Evolutionary conservation across 257 asterid species (phyloP), one percentile per base, ranked within the genome.

Genomic region (Primulina tabacum): DNA sequence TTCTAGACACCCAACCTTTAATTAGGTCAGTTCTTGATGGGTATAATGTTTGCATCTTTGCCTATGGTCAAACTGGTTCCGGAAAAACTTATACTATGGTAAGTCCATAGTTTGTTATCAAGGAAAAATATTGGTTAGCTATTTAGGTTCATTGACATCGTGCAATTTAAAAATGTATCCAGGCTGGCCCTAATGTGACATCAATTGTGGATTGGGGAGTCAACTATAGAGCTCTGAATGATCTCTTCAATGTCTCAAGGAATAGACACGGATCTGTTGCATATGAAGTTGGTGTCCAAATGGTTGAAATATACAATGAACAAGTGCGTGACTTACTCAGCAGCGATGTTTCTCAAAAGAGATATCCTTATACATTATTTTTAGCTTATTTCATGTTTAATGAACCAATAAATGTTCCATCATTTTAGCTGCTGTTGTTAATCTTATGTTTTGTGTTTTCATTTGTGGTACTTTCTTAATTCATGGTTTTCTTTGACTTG

Each of bases 1-100:
- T 85, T 77, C 84, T 73, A 47, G 98, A 92, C 78, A 92, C 96
- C 47, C 97, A 86, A 74, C 96, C 95, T 34, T 80, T 92, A 79
- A 86, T 92, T 71, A 82, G 98, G 76, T 92, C 98, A 53, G 98
- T 90, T 65, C 96, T 92, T 71, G 98, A 92, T 72, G 98, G 98
- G 38, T 92, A 84, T 78, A 92, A 88, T 70, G 97, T 90, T 52
- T 92, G 98, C 87, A 92, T 92, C 71, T 90, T 92, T 82, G 98
- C 98, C 62, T 92, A 92, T 75, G 98, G 98, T 34, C 98, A 92
- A 83, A 92, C 97, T 67, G 98, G 98, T 62, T 92, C 98, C 0
- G 98, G 98, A 62, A 92, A 92, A 82, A 92, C 98, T 70, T 92
- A 90, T 72, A 92, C 98, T 20, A 92, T 92, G 98, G 98, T 92